Percentiles rank a stretch among this genome's conserved stretches.
Evolutionary conservation across 1,139 yeast genomes (phyloP).

Genomic region (Arxiozyma bovina): DNA sequence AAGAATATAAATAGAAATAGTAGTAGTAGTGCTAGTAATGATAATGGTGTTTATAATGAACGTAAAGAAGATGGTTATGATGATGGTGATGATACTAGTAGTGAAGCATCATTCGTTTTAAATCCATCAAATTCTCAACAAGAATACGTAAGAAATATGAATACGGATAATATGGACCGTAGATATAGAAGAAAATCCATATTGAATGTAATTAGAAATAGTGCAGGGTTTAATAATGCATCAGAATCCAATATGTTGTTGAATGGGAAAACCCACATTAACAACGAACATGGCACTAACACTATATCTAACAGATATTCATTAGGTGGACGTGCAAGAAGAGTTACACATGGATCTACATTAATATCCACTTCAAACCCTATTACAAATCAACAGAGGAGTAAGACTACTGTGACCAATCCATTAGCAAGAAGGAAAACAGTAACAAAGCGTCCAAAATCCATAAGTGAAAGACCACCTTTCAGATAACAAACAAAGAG

Average conservation of each 20-base stretch:
- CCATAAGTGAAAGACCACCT: slow-evolving; percentile 19
- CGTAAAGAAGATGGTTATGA: slow-evolving; percentile 5
- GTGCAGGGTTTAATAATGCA: slow-evolving; percentile 14
- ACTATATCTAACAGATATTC: neutral
- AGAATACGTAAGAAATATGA: neutral
- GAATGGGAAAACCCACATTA: neutral
- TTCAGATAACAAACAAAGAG: slow-evolving; percentile 14
- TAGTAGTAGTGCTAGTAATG: neutral
- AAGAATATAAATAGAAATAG: neutral
- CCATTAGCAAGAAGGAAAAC: slow-evolving; percentile 1
- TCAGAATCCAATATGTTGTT: neutral
- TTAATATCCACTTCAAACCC: neutral
- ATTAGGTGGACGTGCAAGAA: slow-evolving; percentile 4
- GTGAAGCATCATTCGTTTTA: slow-evolving; percentile 30
- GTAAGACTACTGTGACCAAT: neutral
- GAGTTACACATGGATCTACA: slow-evolving; percentile 3
- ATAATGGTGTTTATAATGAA: neutral
- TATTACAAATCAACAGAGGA: neutral
- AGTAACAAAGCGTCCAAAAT: slow-evolving; percentile 1
- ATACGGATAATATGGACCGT: neutral
- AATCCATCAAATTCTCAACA: slow-evolving; percentile 17
- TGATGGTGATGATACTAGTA: slow-evolving; percentile 27
- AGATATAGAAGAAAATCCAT: slow-evolving; percentile 27
- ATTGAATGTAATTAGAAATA: slow-evolving; percentile 27
- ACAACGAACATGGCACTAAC: neutral